Percentiles rank a stretch among this genome's conserved stretches.
These are phyloP conservation scores for Uncinocarpus reesii DNA, from an alignment of 2,329 filamentous ascomycete genomes.

Conservation along the genomic window DNA sequence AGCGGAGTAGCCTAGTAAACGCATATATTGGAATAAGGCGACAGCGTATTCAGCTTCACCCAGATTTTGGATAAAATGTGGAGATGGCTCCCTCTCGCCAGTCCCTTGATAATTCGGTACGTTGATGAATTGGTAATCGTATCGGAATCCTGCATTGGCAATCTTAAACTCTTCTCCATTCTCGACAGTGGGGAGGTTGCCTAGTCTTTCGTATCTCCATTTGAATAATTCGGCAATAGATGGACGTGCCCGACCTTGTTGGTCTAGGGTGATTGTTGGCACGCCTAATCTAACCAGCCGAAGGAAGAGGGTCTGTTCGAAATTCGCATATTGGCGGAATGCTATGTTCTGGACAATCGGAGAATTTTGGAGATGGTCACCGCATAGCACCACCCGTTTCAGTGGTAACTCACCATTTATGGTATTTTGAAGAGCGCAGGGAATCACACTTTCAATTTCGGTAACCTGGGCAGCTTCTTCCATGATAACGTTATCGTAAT, in stretches of 20 bases:
- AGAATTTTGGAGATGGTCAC: constrained; percentile 93
- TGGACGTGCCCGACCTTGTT: constrained; percentile 82
- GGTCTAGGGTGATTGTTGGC: constrained; percentile 80
- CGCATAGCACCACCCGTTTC: constrained; percentile 82
- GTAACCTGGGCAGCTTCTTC: constrained; percentile 98
- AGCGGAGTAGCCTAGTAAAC: constrained; percentile 82
- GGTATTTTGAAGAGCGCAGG: constrained; percentile 79
- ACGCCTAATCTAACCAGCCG: constrained; percentile 83
- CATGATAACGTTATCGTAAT: constrained; percentile 96
- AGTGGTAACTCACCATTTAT: constrained; percentile 62
- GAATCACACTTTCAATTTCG: constrained; percentile 94
- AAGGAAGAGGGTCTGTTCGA: constrained; percentile 91
- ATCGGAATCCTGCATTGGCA: constrained; percentile 85
- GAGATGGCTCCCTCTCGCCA: constrained; percentile 79
- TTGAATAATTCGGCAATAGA: constrained; percentile 82
- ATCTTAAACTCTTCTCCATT: constrained; percentile 58
- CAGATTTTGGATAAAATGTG: constrained; percentile 92
- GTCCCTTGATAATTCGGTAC: constrained; percentile 84
- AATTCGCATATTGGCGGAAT: constrained; percentile 87
- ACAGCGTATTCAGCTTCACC: constrained; percentile 97
- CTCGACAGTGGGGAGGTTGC: constrained; percentile 66
- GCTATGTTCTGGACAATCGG: constrained; percentile 91
- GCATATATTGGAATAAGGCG: constrained; percentile 94
- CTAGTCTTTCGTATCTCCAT: constrained; percentile 79
- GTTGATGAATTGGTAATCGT: constrained; percentile 94